These are phyloP conservation scores for Microdochium paspali DNA, from an alignment of 2,329 filamentous ascomycete species.

Conservation along the genomic window DNA sequence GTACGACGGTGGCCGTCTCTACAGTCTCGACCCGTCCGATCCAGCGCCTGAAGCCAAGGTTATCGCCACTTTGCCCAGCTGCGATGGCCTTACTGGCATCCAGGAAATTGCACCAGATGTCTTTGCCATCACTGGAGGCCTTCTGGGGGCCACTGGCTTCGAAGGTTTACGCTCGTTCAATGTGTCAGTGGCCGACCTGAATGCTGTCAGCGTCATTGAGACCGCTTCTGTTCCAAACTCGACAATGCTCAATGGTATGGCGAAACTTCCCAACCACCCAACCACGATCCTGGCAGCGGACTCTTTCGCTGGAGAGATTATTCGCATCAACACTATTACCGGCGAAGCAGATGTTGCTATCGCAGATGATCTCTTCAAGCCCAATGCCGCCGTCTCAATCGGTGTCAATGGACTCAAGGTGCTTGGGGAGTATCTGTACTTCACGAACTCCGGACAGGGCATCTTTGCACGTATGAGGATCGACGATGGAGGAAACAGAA, in stretches of 20 bases:
- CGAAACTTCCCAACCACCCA: slow-evolving; percentile 5
- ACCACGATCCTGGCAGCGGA: slow-evolving; percentile 14
- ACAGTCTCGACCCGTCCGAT: slow-evolving; percentile 2
- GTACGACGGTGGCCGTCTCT: slow-evolving; percentile 2
- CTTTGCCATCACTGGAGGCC: slow-evolving; percentile 8
- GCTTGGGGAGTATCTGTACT: slow-evolving; percentile 33
- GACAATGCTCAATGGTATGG: slow-evolving; percentile 13
- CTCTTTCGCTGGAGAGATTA: slow-evolving; percentile 13
- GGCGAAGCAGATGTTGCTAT: slow-evolving; percentile 8
- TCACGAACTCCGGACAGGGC: slow-evolving; percentile 32
- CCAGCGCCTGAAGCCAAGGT: neutral
- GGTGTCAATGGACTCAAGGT: slow-evolving; percentile 28
- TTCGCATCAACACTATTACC: slow-evolving; percentile 13
- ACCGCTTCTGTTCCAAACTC: slow-evolving; percentile 8
- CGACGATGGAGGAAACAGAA: slow-evolving; percentile 2
- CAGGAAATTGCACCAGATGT: slow-evolving; percentile 8
- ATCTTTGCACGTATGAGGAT: slow-evolving; percentile 11
- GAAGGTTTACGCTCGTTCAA: slow-evolving; percentile 1
- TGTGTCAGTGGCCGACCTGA: neutral
- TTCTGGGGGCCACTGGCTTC: neutral
- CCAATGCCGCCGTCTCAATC: slow-evolving; percentile 14
- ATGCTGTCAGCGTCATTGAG: slow-evolving; percentile 1
- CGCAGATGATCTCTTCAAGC: slow-evolving; percentile 3
- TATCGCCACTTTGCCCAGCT: slow-evolving; percentile 3
- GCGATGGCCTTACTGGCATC: slow-evolving; percentile 6